A percentile compares a stretch with the other conserved stretches of the same genome.
Conservation (phyloP, 768 basidiomycete species). For the Mycena albidolilacea region DNA sequence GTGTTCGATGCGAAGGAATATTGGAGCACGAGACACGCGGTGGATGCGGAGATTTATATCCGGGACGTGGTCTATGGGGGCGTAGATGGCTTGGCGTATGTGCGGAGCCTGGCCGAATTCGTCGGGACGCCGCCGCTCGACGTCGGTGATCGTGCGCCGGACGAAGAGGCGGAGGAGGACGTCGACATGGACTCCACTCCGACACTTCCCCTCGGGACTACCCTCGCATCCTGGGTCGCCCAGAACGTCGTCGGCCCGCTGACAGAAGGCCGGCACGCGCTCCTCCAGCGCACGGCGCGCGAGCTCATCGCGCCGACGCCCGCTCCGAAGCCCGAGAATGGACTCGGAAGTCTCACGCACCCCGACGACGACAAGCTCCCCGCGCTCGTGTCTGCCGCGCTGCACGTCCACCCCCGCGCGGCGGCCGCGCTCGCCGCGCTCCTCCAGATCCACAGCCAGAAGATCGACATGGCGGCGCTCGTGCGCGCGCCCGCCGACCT, state of each 20-base stretch:
- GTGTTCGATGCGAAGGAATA: slow-evolving; percentile 48
- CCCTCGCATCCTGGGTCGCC: slow-evolving; percentile 61
- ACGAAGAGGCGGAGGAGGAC: slow-evolving; percentile 7
- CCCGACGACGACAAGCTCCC: slow-evolving; percentile 33
- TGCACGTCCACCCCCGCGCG: slow-evolving; percentile 60
- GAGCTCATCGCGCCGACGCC: slow-evolving; percentile 43
- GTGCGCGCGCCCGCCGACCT: slow-evolving; percentile 64
- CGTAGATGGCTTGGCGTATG: slow-evolving; percentile 81
- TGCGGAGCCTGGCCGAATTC: slow-evolving; percentile 84
- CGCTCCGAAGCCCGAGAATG: slow-evolving; percentile 1
- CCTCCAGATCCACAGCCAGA: slow-evolving; percentile 58
- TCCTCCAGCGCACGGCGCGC: slow-evolving; percentile 59
- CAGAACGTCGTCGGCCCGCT: slow-evolving; percentile 61
- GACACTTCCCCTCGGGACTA: slow-evolving; percentile 49
- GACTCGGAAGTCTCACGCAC: background rate
- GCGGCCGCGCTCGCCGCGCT: slow-evolving; percentile 57
- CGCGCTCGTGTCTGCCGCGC: slow-evolving; percentile 55
- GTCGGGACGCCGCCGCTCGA: slow-evolving; percentile 51
- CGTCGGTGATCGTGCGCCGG: slow-evolving; percentile 29
- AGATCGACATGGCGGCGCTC: slow-evolving; percentile 69
- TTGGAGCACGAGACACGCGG: slow-evolving; percentile 65
- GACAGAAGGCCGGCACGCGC: slow-evolving; percentile 62
- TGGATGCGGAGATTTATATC: slow-evolving; percentile 76
- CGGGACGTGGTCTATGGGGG: slow-evolving; percentile 87
- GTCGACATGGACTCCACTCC: slow-evolving; percentile 34